Evolutionary conservation across 2,329 filamentous ascomycete species (phyloP).

Genomic region (Arthrobotrys pseudoclavata): DNA sequence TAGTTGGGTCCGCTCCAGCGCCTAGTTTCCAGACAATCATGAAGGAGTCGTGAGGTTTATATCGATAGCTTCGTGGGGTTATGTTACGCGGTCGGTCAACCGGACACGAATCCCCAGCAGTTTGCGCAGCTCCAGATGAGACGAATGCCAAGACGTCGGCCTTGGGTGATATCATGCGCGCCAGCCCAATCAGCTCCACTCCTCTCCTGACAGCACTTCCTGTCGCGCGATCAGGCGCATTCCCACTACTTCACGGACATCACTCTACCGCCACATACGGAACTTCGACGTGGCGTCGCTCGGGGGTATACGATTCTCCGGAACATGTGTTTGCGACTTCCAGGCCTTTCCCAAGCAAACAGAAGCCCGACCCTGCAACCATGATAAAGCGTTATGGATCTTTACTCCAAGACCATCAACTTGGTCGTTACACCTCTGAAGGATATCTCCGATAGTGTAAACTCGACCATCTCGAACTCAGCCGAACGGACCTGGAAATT

Average conservation of each 20-base stretch:
- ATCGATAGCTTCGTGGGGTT: constrained; percentile 36
- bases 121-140: constrained; percentile 42
- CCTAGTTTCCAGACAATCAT: constrained; percentile 3
- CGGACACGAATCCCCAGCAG: constrained; percentile 57
- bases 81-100: constrained; percentile 31
- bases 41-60: constrained; percentile 5
- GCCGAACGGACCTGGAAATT: constrained; percentile 57
- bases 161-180: constrained; percentile 55
- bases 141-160: constrained; percentile 47
- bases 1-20: background rate
- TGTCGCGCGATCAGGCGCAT: constrained; percentile 55
- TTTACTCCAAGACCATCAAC: constrained; percentile 60
- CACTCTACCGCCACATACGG: constrained; percentile 1
- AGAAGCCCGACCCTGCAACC: constrained; percentile 46
- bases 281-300: constrained; percentile 4
- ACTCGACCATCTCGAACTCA: constrained; percentile 56
- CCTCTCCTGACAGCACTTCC: constrained; percentile 30
- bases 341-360: constrained; percentile 34
- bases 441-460: constrained; percentile 60
- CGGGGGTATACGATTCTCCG: constrained; percentile 18
- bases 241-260: constrained; percentile 9
- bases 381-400: constrained; percentile 58
- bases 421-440: constrained; percentile 59
- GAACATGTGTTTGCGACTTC: constrained; percentile 38
- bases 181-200: constrained; percentile 35